A percentile compares a stretch with the other conserved stretches of the same genome.
Evolutionary conservation across 768 basidiomycete genomes (phyloP).

Genomic region (Sarcomyxa edulis): DNA sequence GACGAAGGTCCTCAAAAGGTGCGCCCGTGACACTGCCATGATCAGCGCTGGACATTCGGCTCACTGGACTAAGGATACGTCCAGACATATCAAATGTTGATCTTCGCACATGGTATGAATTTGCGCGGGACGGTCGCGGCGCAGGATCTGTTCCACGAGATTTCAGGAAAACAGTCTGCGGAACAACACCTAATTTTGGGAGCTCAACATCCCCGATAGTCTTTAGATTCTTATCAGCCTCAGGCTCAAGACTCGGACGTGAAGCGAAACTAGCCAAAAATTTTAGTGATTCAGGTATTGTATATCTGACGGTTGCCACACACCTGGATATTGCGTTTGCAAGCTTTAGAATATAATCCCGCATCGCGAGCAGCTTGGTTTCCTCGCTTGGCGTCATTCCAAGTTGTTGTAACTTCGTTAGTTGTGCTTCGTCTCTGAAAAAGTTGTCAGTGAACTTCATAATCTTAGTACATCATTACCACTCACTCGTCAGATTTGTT

Average conservation of each 20-base stretch:
- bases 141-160: constrained; percentile 38
- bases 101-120: constrained; percentile 32
- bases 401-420: constrained; percentile 76
- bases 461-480: too few relatives aligned
- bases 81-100: constrained; percentile 22
- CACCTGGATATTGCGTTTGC: constrained; percentile 77
- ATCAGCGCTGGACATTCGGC: constrained; percentile 45
- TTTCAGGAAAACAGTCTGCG: constrained; percentile 87
- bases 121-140: constrained; percentile 32
- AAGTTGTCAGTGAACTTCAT: constrained; percentile 8
- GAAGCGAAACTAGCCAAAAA: constrained; percentile 55
- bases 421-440: constrained; percentile 69
- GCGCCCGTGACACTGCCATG: constrained; percentile 36
- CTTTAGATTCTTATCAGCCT: constrained; percentile 59
- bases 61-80: constrained; percentile 41
- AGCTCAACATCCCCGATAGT: constrained; percentile 68
- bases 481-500: constrained; percentile 75
- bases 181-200: constrained; percentile 83
- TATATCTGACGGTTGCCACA: constrained; percentile 8
- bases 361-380: constrained; percentile 79
- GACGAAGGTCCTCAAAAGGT: constrained; percentile 74
- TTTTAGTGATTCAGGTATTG: neutral
- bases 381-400: constrained; percentile 85
- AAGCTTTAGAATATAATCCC: constrained; percentile 83
- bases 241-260: constrained; percentile 56